Percentiles rank a stretch among this genome's conserved stretches.
Conservation (phyloP, 768 basidiomycete species). For the Agaricus blazei region DNA sequence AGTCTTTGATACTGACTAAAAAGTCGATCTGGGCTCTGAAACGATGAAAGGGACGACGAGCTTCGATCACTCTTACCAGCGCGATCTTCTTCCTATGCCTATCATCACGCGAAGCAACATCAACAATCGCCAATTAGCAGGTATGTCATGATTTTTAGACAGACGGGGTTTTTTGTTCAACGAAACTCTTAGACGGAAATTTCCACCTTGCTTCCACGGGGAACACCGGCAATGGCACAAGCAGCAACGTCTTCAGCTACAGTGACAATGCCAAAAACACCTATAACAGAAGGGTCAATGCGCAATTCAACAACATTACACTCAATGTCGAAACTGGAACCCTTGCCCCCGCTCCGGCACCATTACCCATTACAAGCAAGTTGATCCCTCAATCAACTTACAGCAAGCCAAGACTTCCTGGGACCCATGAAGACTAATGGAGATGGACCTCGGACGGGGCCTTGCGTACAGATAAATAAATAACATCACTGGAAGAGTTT, state of each 20-base stretch:
- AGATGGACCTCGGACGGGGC: too few relatives aligned
- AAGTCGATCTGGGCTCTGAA: conserved; percentile 18
- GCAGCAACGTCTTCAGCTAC: conserved; percentile 63
- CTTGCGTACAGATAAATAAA: not conserved
- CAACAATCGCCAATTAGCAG: conserved; percentile 50
- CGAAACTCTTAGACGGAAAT: conserved; percentile 37
- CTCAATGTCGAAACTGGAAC: conserved; percentile 50
- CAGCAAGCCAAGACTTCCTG: conserved; percentile 5
- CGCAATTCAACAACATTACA: conserved; percentile 56
- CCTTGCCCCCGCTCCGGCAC: conserved; percentile 18
- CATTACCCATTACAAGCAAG: not conserved
- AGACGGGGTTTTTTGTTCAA: not conserved
- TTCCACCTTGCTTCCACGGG: conserved; percentile 39
- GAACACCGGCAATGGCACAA: conserved; percentile 64
- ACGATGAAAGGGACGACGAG: conserved; percentile 30
- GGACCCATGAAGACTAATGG: not conserved
- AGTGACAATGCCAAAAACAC: conserved; percentile 56
- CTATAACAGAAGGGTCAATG: conserved; percentile 54
- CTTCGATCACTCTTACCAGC: conserved; percentile 69
- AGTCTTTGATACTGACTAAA: conserved; percentile 11
- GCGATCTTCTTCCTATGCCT: conserved; percentile 51
- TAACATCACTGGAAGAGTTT: not conserved
- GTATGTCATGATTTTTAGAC: conserved; percentile 27
- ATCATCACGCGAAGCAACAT: conserved; percentile 57
- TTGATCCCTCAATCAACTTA: not conserved